phyloP scores from a whole-genome alignment of 108 stramenopile genomes.

The Skeletonema potamos region DNA sequence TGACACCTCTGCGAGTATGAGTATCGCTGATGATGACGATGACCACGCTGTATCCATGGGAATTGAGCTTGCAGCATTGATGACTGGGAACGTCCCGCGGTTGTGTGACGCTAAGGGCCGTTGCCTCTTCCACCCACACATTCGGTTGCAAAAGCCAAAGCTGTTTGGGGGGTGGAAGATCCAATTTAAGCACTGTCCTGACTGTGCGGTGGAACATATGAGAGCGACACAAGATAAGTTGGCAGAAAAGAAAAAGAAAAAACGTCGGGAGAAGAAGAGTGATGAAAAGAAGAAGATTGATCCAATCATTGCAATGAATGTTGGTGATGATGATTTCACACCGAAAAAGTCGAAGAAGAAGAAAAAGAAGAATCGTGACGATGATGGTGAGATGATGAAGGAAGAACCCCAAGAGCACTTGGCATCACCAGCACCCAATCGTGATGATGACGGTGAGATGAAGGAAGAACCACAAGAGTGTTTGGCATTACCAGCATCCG shows the following conservation, averaged over 20 bases:
- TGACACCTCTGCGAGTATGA: not conserved
- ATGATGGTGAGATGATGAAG: not conserved
- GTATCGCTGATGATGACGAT: not conserved
- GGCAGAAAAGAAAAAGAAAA: conserved; percentile 18
- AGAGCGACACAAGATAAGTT: conserved; percentile 33
- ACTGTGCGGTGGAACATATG: conserved; percentile 45
- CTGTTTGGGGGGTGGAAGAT: conserved; percentile 44
- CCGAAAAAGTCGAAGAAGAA: not conserved
- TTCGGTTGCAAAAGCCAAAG: conserved; percentile 36
- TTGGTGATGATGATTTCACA: conserved; percentile 15
- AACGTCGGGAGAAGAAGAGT: not conserved
- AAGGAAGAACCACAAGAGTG: not conserved
- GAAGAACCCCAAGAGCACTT: not conserved
- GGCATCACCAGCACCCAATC: not conserved
- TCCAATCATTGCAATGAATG: conserved; percentile 18
- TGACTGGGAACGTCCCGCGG: conserved; percentile 23
- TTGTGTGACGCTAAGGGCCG: conserved; percentile 33
- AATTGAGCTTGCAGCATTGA: conserved; percentile 4
- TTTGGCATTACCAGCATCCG: not conserved
- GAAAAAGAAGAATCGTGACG: conserved; percentile 4
- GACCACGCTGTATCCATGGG: conserved; percentile 11
- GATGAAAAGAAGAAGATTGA: conserved; percentile 6
- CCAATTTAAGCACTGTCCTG: conserved; percentile 40
- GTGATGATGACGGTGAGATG: not conserved
- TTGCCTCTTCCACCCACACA: conserved; percentile 36